Conservation (phyloP, 1,284 basidiomycete genomes). For the Microbotryum intermedium region DNA sequence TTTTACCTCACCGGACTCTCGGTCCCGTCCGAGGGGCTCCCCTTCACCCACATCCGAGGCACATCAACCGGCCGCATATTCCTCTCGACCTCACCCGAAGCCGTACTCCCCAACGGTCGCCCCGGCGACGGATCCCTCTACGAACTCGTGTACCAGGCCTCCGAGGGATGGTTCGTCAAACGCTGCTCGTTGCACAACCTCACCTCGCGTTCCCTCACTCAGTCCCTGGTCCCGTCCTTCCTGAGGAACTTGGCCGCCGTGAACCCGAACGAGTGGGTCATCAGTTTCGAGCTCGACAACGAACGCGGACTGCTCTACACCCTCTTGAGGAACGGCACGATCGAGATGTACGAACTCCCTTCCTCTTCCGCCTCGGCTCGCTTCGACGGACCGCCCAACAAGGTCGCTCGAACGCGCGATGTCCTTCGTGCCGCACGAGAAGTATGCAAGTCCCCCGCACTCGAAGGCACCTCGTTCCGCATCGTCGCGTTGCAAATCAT, state of each 20-base stretch:
- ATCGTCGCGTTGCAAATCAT: constrained; percentile 40
- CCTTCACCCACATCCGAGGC: constrained; percentile 71
- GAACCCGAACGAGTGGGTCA: constrained; percentile 51
- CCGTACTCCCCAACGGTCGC: constrained; percentile 16
- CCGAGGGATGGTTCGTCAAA: constrained; percentile 88
- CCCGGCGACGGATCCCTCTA: constrained; percentile 83
- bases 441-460: background rate
- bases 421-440: constrained; percentile 11
- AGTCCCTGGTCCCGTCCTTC: constrained; percentile 37
- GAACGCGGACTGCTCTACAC: constrained; percentile 64
- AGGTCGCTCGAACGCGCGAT: constrained; percentile 16
- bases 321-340: constrained; percentile 57
- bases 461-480: constrained; percentile 21
- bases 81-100: constrained; percentile 47
- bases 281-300: constrained; percentile 56
- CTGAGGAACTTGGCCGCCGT: constrained; percentile 42
- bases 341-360: constrained; percentile 48
- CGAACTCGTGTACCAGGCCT: constrained; percentile 85
- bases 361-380: constrained; percentile 6
- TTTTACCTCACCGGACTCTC: constrained; percentile 86
- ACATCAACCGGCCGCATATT: constrained; percentile 81
- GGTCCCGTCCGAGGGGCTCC: constrained; percentile 58
- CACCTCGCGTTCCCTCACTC: constrained; percentile 16
- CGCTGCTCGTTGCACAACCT: constrained; percentile 59
- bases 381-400: constrained; percentile 18